Evolutionary conservation across 2,329 filamentous ascomycete genomes (phyloP).

Genomic region (Tolypocladium ovalisporum): DNA sequence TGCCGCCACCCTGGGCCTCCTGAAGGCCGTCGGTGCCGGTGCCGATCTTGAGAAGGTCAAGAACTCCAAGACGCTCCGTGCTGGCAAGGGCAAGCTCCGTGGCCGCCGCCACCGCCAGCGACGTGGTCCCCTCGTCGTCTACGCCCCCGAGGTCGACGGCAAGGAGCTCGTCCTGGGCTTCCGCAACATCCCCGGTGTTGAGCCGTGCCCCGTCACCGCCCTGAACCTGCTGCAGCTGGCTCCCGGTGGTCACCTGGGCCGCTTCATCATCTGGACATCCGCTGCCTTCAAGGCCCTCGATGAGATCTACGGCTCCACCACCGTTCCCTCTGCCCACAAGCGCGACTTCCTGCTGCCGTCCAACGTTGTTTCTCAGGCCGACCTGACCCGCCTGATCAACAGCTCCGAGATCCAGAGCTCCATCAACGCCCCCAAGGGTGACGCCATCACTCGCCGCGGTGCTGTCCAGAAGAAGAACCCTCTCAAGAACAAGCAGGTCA

Average conservation of each 20-base stretch:
- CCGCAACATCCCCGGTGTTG: constrained; percentile 98
- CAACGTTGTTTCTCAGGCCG: constrained; percentile 86
- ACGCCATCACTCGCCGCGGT: constrained; percentile 78
- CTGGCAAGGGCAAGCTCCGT: constrained; percentile 98
- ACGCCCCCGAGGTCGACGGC: constrained; percentile 90
- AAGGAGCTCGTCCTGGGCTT: constrained; percentile 89
- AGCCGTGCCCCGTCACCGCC: constrained; percentile 86
- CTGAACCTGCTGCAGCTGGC: constrained; percentile 99
- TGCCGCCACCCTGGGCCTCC: constrained; percentile 70
- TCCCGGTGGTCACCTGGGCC: constrained; percentile 95
- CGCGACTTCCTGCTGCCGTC: constrained; percentile 97
- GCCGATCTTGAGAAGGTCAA: constrained; percentile 92
- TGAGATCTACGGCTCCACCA: constrained; percentile 92
- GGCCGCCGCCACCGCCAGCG: constrained; percentile 95
- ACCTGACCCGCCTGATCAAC: constrained; percentile 98
- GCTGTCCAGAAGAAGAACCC: constrained; percentile 99
- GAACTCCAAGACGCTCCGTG: constrained; percentile 90
- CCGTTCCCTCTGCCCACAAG: constrained; percentile 83
- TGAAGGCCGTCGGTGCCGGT: constrained; percentile 84
- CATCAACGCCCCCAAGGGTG: constrained; percentile 82
- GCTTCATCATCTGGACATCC: constrained; percentile 99
- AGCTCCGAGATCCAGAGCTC: constrained; percentile 96
- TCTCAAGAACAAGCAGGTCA: constrained; percentile 95
- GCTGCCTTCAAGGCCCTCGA: constrained; percentile 94
- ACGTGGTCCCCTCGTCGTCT: constrained; percentile 94